These are phyloP conservation scores for Nigrograna mackinnonii DNA, from an alignment of 2,329 filamentous ascomycete genomes.

Conservation along the genomic window DNA sequence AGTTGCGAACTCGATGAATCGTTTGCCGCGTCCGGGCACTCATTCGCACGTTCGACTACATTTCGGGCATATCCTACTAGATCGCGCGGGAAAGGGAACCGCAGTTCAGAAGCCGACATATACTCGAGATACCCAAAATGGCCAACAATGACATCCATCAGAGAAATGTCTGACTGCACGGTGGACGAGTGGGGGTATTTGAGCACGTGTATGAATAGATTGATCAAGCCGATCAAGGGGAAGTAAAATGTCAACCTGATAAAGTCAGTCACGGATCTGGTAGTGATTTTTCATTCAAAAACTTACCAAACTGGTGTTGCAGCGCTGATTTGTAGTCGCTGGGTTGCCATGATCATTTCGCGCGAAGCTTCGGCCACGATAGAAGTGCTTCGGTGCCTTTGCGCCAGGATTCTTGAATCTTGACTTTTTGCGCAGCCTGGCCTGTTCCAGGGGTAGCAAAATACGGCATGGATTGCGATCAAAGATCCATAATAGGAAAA, in stretches of 20 bases:
- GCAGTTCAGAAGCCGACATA: not conserved
- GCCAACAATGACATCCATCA: not conserved
- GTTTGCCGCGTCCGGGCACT: no score
- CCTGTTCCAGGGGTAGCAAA: conserved; percentile 4
- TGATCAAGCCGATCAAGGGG: conserved; percentile 5
- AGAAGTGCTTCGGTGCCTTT: no score
- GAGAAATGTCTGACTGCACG: not conserved
- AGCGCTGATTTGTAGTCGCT: not conserved
- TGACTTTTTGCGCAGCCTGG: no score
- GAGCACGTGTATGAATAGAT: conserved; percentile 1
- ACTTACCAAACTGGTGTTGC: conserved; percentile 3
- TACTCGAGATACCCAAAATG: not conserved
- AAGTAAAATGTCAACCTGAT: conserved; percentile 5
- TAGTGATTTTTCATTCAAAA: not conserved
- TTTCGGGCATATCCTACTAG: not conserved
- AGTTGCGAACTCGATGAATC: no score
- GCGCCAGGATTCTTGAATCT: no score
- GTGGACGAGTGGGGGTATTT: not conserved
- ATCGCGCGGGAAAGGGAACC: not conserved
- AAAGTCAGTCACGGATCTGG: no score
- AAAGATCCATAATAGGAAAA: conserved; percentile 1
- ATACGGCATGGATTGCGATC: conserved; percentile 2
- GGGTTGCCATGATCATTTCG: not conserved
- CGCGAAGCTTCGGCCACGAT: not conserved
- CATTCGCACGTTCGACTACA: no score